Conservation (phyloP, 192 early-diverging fungal species). For the Coemansia sp. region DNA sequence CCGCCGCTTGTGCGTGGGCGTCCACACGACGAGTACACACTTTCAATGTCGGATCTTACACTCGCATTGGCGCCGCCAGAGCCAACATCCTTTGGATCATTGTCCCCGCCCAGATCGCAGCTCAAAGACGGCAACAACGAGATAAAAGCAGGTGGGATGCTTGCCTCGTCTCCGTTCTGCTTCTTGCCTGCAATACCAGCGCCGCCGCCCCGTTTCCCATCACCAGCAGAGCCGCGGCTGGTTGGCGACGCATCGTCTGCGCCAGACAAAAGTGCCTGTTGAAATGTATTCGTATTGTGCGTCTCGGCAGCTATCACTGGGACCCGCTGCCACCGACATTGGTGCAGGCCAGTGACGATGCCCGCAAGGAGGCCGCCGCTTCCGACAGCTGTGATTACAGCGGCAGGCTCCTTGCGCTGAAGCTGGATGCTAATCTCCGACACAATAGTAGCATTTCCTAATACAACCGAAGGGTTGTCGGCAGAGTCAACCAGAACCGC, state of each 20-base stretch:
- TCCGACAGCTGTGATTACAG: slow-evolving; percentile 65
- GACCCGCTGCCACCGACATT: slow-evolving; percentile 63
- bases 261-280: slow-evolving; percentile 60
- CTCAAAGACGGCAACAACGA: slow-evolving; percentile 61
- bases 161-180: slow-evolving; percentile 44
- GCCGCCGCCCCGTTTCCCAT: not conserved
- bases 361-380: slow-evolving; percentile 73
- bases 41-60: slow-evolving; percentile 15
- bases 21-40: not conserved
- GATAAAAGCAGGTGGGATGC: slow-evolving; percentile 9
- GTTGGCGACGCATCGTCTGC: slow-evolving; percentile 18
- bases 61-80: slow-evolving; percentile 3
- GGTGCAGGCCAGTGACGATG: slow-evolving; percentile 62
- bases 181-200: slow-evolving; percentile 6
- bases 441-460: slow-evolving; percentile 63
- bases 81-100: slow-evolving; percentile 10
- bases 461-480: slow-evolving; percentile 60
- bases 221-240: slow-evolving; percentile 34
- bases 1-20: not conserved
- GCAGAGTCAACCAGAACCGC: slow-evolving; percentile 46
- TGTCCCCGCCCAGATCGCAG: slow-evolving; percentile 58
- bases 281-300: slow-evolving; percentile 71
- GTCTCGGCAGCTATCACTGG: slow-evolving; percentile 76
- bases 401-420: slow-evolving; percentile 58
- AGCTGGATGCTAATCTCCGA: slow-evolving; percentile 67